Evolutionary conservation across 2,329 filamentous ascomycete species (phyloP).

Genomic region (Pseudogymnoascus sp.): DNA sequence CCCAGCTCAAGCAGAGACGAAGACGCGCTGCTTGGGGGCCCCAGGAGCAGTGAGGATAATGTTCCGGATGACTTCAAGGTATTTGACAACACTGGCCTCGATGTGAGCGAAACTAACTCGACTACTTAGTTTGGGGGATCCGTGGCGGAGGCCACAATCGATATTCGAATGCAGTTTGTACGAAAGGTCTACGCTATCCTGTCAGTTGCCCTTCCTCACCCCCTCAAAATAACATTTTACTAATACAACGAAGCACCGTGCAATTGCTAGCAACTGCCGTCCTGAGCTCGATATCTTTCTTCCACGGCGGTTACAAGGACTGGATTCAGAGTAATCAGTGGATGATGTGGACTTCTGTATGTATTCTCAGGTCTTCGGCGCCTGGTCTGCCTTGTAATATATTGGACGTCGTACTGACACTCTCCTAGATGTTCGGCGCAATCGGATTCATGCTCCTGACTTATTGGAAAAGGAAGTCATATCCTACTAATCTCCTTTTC

Average conservation of each 20-base stretch:
- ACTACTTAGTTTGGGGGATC: constrained; percentile 71
- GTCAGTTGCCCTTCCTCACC: constrained; percentile 33
- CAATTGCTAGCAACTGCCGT: constrained; percentile 80
- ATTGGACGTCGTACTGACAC: constrained; percentile 13
- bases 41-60: constrained; percentile 79
- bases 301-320: constrained; percentile 64
- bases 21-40: constrained; percentile 52
- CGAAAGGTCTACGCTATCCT: constrained; percentile 97
- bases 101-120: constrained; percentile 13
- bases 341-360: constrained; percentile 75
- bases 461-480: constrained; percentile 92
- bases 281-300: constrained; percentile 79
- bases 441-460: constrained; percentile 80
- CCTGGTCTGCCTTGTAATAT: background rate
- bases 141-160: constrained; percentile 86
- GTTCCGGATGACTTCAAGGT: constrained; percentile 96
- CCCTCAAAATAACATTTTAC: background rate
- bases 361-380: constrained; percentile 23
- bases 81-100: constrained; percentile 12
- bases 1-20: constrained; percentile 48
- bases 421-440: constrained; percentile 60
- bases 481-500: constrained; percentile 91
- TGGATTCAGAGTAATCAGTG: constrained; percentile 84
- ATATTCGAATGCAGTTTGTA: constrained; percentile 94
- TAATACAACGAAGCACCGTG: constrained; percentile 50